Percentiles rank a stretch among this genome's conserved stretches.
Evolutionary conservation across 2,329 filamentous ascomycete species (phyloP).

Genomic region (Rutstroemia sp.): DNA sequence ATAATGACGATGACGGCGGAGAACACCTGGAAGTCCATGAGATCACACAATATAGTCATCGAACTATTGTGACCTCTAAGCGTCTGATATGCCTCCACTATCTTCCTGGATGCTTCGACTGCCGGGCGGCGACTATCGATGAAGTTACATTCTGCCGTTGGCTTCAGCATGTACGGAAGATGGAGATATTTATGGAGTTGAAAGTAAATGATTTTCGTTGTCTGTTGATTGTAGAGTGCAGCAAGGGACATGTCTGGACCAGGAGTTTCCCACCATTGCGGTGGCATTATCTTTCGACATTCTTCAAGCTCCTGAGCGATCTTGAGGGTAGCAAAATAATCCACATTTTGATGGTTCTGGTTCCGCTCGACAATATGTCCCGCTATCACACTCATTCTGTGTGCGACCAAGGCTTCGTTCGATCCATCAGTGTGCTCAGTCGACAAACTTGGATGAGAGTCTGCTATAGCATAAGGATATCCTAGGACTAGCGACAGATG

Average conservation of each 20-base stretch:
- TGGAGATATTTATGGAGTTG: slow-evolving; percentile 35
- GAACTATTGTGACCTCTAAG: slow-evolving; percentile 26
- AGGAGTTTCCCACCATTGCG: slow-evolving; percentile 26
- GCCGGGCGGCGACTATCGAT: slow-evolving; percentile 33
- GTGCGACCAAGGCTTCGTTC: neutral
- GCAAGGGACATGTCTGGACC: slow-evolving; percentile 20
- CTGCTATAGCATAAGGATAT: slow-evolving; percentile 38
- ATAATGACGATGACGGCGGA: slow-evolving; percentile 38
- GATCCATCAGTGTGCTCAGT: neutral
- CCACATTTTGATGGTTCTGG: slow-evolving; percentile 29
- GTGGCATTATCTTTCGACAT: slow-evolving; percentile 26
- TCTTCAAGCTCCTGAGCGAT: slow-evolving; percentile 36
- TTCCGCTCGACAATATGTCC: slow-evolving; percentile 37
- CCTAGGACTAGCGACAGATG: slow-evolving; percentile 46
- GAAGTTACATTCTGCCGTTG: slow-evolving; percentile 31
- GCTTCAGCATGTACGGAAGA: slow-evolving; percentile 39
- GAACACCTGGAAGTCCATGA: slow-evolving; percentile 42
- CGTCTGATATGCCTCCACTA: slow-evolving; percentile 33
- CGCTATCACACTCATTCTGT: slow-evolving; percentile 21
- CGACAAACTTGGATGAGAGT: slow-evolving; percentile 16
- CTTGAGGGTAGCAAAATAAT: slow-evolving; percentile 33
- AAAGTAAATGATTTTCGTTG: slow-evolving; percentile 35
- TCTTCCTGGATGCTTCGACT: slow-evolving; percentile 35
- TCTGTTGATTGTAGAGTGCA: slow-evolving; percentile 29
- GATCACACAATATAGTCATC: slow-evolving; percentile 35